Conservation (phyloP, 345 rosid genomes). For the Eutrema heterophyllum region DNA sequence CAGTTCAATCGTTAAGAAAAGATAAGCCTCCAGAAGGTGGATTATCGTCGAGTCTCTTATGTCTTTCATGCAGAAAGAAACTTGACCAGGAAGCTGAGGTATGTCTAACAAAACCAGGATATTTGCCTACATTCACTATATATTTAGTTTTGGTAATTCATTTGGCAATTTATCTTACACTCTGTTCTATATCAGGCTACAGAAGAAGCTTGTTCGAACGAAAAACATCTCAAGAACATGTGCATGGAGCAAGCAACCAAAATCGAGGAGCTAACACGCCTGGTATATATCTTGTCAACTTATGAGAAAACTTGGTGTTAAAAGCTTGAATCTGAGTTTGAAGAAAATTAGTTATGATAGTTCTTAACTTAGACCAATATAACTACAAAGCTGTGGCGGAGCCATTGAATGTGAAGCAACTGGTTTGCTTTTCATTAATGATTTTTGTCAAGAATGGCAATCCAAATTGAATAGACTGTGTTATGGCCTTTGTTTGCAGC, state of each 20-base stretch:
- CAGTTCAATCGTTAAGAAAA: conserved; percentile 39
- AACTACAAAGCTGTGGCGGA: conserved; percentile 8
- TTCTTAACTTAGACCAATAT: conserved; percentile 5
- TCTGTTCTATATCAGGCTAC: conserved; percentile 39
- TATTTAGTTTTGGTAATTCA: not conserved
- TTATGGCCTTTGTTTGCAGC: conserved; percentile 15
- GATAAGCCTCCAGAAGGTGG: conserved; percentile 30
- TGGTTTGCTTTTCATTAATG: not conserved
- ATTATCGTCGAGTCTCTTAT: conserved; percentile 33
- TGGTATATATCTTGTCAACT: conserved; percentile 32
- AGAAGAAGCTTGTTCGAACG: conserved; percentile 37
- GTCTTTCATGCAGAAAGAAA: conserved; percentile 65
- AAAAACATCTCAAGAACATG: conserved; percentile 43
- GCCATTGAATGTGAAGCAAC: conserved; percentile 17
- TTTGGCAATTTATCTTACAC: not conserved
- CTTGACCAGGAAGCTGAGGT: conserved; percentile 28
- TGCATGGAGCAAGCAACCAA: conserved; percentile 65
- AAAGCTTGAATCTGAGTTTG: not conserved
- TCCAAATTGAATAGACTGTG: not conserved
- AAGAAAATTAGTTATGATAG: conserved; percentile 18
- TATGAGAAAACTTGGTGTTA: not conserved
- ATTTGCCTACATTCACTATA: not conserved
- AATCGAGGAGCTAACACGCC: conserved; percentile 59
- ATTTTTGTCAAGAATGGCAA: not conserved
- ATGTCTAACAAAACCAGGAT: not conserved